Conservation (phyloP, 1,139 yeast species). For the Yamadazyma oceani region DNA sequence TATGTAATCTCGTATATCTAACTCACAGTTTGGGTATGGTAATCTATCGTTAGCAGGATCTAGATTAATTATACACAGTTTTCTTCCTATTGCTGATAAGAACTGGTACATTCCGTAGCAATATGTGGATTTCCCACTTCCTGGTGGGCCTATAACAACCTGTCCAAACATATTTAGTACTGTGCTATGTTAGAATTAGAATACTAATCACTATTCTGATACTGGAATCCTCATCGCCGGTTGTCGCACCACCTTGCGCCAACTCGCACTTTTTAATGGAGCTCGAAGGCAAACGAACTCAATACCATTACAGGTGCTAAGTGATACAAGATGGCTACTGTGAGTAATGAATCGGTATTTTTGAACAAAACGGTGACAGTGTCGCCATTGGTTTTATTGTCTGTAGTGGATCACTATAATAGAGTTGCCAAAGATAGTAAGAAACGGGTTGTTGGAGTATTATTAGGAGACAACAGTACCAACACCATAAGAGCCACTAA, state of each 20-base stretch:
- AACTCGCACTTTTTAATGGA: neutral
- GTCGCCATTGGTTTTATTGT: constrained; percentile 90
- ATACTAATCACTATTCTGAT: too few relatives aligned
- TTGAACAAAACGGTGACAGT: constrained; percentile 73
- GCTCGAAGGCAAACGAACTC: constrained; percentile 1
- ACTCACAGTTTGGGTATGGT: constrained; percentile 70
- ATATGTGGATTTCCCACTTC: constrained; percentile 94
- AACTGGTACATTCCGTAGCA: constrained; percentile 92
- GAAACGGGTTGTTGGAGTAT: constrained; percentile 91
- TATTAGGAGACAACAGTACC: constrained; percentile 74
- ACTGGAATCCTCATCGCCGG: too few relatives aligned
- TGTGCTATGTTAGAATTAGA: too few relatives aligned
- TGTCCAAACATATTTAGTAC: constrained; percentile 73
- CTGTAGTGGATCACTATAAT: constrained; percentile 94
- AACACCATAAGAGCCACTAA: constrained; percentile 66
- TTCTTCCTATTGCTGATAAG: constrained; percentile 88
- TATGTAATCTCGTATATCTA: constrained; percentile 86
- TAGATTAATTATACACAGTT: constrained; percentile 75
- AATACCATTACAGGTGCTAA: neutral
- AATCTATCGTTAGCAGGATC: constrained; percentile 93
- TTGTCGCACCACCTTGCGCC: too few relatives aligned
- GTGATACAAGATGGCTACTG: constrained; percentile 7
- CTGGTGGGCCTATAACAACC: constrained; percentile 96
- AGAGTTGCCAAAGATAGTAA: constrained; percentile 68
- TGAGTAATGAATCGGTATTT: constrained; percentile 34